These are phyloP conservation scores for Arthromyces matolae DNA, from an alignment of 768 basidiomycete genomes.

Conservation along the genomic window DNA sequence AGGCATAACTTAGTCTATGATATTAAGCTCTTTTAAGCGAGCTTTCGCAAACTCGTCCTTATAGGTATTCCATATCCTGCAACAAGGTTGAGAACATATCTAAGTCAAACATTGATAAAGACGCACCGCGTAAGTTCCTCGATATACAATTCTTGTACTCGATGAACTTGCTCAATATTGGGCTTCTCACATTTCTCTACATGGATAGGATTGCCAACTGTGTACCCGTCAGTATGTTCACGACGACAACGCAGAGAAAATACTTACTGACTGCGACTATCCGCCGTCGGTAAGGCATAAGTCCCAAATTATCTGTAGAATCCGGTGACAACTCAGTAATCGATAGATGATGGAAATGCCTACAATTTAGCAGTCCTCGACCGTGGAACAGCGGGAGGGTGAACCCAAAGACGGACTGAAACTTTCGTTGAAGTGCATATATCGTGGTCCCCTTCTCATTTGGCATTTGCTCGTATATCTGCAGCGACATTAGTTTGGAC, in stretches of 20 bases:
- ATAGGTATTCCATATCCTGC: slow-evolving; percentile 93
- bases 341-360: slow-evolving; percentile 20
- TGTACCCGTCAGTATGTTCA: background rate
- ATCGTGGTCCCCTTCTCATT: slow-evolving; percentile 90
- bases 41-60: slow-evolving; percentile 91
- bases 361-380: slow-evolving; percentile 91
- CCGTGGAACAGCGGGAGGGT: slow-evolving; percentile 98
- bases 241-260: background rate
- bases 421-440: slow-evolving; percentile 83
- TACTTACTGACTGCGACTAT: slow-evolving; percentile 96
- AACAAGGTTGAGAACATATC: background rate
- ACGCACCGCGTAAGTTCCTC: slow-evolving; percentile 84
- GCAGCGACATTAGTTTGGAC: background rate
- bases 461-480: slow-evolving; percentile 98
- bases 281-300: slow-evolving; percentile 92
- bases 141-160: slow-evolving; percentile 83
- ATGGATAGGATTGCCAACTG: slow-evolving; percentile 88
- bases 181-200: slow-evolving; percentile 78
- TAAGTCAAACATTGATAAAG: background rate
- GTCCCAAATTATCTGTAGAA: slow-evolving; percentile 78
- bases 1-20: slow-evolving; percentile 53
- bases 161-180: slow-evolving; percentile 71
- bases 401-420: slow-evolving; percentile 91
- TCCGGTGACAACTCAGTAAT: background rate
- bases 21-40: slow-evolving; percentile 70